Evolutionary conservation across 169 alveolate genomes (phyloP).

Genomic region (Plasmodium coatneyi): DNA sequence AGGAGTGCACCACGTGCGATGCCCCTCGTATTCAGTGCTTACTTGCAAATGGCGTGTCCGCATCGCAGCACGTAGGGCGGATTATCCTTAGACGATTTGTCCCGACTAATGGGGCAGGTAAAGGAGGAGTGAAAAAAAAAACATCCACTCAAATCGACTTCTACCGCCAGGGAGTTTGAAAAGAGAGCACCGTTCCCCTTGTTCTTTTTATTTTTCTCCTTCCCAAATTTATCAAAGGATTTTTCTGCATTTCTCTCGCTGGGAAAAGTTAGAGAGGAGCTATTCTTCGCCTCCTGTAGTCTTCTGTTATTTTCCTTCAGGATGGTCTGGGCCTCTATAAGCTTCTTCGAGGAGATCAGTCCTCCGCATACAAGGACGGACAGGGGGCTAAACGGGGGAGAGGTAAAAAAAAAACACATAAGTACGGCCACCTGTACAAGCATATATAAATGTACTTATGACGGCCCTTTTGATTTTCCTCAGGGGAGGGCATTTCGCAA

Average conservation of each 20-base stretch:
- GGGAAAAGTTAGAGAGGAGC: background rate
- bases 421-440: background rate
- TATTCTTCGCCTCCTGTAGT: conserved; percentile 39
- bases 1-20: background rate
- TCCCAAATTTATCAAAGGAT: conserved; percentile 11
- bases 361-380: conserved; percentile 76
- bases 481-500: background rate
- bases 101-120: conserved; percentile 78
- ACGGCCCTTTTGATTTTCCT: background rate
- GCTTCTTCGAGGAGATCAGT: conserved; percentile 71
- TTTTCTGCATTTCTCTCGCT: conserved; percentile 10
- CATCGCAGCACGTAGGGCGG: conserved; percentile 76
- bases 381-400: conserved; percentile 62
- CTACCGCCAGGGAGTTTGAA: conserved; percentile 70
- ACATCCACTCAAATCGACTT: conserved; percentile 76
- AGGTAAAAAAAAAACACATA: background rate
- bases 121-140: conserved; percentile 78
- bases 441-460: background rate
- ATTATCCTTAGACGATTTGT: conserved; percentile 69
- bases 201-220: conserved; percentile 46
- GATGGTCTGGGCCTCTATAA: conserved; percentile 71
- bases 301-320: conserved; percentile 69
- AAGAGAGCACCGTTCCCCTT: conserved; percentile 17
- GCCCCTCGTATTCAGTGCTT: background rate
- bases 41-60: conserved; percentile 80